Evolutionary conservation across 805 yeast genomes (phyloP), one percentile per base, ranked within the genome.

Genomic region (Naumovozyma dairenensis): DNA sequence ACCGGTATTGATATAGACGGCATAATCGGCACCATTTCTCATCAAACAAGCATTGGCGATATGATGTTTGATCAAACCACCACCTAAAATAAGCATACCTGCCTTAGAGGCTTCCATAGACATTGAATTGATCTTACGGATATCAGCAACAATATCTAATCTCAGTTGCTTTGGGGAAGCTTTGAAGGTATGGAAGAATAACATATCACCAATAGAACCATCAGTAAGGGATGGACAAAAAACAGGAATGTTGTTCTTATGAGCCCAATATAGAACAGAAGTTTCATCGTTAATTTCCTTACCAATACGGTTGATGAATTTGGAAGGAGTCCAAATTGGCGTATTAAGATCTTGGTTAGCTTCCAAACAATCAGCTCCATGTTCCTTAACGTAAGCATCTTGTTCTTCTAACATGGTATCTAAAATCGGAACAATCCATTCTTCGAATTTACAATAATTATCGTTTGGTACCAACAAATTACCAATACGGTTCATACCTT

Each of bases 1-100:
- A 30, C 96, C 98, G 12, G 99, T 92, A 62, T 92, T 92, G 57
- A 92, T 89, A 62, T 74, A 92, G 14, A 92, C 96, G 5, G 98
- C 97, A 55, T 79, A 85, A 58, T 92, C 99, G 16, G 99, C 98
- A 51, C 99, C 99, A 51, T 92, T 93, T 68, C 99, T 80, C 99
- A 92, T 92, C 48, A 92, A 67, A 57, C 97, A 89, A 10, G 99
- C 98, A 54, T 92, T 92, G 51, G 94, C 87, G 48, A 92, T 92
- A 57, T 92, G 99, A 58, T 92, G 99, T 64, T 92, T 92, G 52
- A 92, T 74, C 37, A 92, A 64, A 27, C 99, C 98, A 50, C 98
- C 98, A 37, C 99, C 98, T 32, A 92, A 71, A 42, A 92, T 78
- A 35, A 92, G 65, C 96, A 92, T 92, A 43, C 98, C 97, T 5